phyloP scores from a whole-genome alignment of 768 basidiomycete genomes.

The Amanita fuliginea region DNA sequence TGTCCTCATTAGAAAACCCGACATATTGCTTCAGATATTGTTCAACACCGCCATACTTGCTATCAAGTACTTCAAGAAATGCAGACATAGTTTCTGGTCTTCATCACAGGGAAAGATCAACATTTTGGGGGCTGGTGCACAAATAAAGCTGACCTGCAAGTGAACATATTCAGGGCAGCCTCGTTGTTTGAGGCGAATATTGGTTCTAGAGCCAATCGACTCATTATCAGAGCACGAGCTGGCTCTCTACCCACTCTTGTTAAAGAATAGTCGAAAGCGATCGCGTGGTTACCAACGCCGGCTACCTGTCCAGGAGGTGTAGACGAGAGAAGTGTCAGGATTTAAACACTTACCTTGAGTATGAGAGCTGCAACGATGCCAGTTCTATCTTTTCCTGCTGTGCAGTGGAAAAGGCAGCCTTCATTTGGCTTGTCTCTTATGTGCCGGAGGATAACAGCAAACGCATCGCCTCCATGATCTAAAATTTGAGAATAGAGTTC shows the following conservation, averaged over 20 bases:
- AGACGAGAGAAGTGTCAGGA: background rate
- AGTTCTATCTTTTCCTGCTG: conserved; percentile 80
- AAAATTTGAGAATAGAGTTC: conserved; percentile 74
- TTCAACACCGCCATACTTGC: conserved; percentile 60
- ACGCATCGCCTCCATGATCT: conserved; percentile 58
- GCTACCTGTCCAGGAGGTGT: conserved; percentile 40
- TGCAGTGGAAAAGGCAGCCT: conserved; percentile 68
- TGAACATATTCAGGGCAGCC: conserved; percentile 76
- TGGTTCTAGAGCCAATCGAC: conserved; percentile 57
- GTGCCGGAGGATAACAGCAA: conserved; percentile 63
- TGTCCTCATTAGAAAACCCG: conserved; percentile 54
- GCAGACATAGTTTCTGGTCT: conserved; percentile 73
- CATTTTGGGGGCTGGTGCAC: background rate
- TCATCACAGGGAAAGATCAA: conserved; percentile 1
- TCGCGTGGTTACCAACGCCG: conserved; percentile 52
- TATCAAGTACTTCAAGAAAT: conserved; percentile 47
- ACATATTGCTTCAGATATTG: conserved; percentile 45
- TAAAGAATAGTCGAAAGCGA: conserved; percentile 68
- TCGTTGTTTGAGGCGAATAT: conserved; percentile 63
- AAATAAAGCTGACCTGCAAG: conserved; percentile 45
- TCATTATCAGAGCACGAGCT: conserved; percentile 57
- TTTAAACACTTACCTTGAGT: conserved; percentile 37
- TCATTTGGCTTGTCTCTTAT: conserved; percentile 58
- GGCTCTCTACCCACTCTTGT: conserved; percentile 76
- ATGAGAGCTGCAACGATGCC: conserved; percentile 66